Base-by-base conservation (phyloP, 345 rosid species). In the Brassica incana region DNA sequence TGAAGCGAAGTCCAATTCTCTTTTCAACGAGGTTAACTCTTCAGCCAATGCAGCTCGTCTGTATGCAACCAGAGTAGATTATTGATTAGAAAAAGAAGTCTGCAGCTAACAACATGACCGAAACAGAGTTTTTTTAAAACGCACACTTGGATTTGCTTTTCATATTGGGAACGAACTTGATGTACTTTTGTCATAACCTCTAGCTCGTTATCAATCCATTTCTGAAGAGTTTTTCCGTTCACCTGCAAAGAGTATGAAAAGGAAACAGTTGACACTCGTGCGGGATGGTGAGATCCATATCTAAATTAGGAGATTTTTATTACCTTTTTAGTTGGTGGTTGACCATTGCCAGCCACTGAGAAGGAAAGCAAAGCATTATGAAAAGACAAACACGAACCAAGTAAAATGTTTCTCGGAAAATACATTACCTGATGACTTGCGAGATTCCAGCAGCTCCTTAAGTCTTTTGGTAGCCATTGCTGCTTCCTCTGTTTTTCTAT, bases 401-500 rank as follows among this genome's bases (percentile, higher is more conserved):
- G 20, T 10, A 29, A 38, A 35, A 12, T 25, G 6, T 45, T 5
- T 71, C 23, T 43, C 3, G 10, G 65, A 10, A 70, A 35, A 58
- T 33, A 38, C 3, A 32, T 75, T 75, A 86, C 88, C 85, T 50
- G 82, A 76, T 77, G 84, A 84, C 78, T 92, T 90, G 77, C 89
- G 93, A 16, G 87, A 83, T 88, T 90, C 97, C 65, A 90, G 85
- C 81, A 90, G 81, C 85, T 92, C 93, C 77, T 92, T 92, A 67
- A 92, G 84, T 88, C 93, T 90, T 79, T 88, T 92, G 71, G 91
- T 89, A 73, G 93, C 95, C 84, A 87, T 82, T 81, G 94, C 85
- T 74, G 95, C 97, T 76, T 90, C 97, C 80, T 90, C 97, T 70
- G 95, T 92, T 86, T 92, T 92, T 68, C 97, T 87, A 60, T 92